phyloP scores from a whole-genome alignment of 805 yeast species.

The Cyberlindnera mrakii region DNA sequence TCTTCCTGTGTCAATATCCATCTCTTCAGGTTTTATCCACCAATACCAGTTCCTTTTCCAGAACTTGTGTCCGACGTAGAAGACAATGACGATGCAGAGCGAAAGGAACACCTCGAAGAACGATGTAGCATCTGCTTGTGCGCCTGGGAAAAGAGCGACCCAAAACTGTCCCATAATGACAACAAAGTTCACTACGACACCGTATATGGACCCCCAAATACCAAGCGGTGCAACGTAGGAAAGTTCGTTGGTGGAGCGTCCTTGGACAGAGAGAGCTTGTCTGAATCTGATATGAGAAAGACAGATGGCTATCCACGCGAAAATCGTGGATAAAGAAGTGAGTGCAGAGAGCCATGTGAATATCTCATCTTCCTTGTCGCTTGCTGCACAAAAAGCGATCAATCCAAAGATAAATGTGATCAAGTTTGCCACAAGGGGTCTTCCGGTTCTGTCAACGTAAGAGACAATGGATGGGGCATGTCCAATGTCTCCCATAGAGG shows the following conservation, averaged over 20 bases:
- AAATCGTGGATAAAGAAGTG: conserved; percentile 53
- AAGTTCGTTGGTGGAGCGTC: conserved; percentile 56
- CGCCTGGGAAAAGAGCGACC: conserved; percentile 72
- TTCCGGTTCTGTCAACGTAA: conserved; percentile 60
- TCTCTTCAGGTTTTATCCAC: conserved; percentile 35
- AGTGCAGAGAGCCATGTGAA: conserved; percentile 61
- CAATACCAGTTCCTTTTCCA: conserved; percentile 38
- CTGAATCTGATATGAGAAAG: conserved; percentile 57
- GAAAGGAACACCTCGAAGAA: conserved; percentile 68
- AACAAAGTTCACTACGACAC: conserved; percentile 47
- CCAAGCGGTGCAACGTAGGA: conserved; percentile 66
- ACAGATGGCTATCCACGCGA: conserved; percentile 60
- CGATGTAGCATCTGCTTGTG: conserved; percentile 40
- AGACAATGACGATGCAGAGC: conserved; percentile 51
- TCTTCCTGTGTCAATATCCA: conserved; percentile 32
- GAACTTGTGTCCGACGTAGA: conserved; percentile 53
- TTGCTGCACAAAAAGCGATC: conserved; percentile 53
- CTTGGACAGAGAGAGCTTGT: conserved; percentile 57
- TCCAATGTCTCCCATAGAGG: conserved; percentile 58
- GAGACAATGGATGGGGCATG: conserved; percentile 52
- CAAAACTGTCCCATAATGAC: conserved; percentile 76
- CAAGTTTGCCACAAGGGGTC: conserved; percentile 55
- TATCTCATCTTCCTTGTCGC: conserved; percentile 43
- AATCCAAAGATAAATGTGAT: conserved; percentile 50
- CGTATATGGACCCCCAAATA: conserved; percentile 58